Conservation (phyloP, 495 filamentous ascomycete genomes). For the Sordaria brevicollis region DNA sequence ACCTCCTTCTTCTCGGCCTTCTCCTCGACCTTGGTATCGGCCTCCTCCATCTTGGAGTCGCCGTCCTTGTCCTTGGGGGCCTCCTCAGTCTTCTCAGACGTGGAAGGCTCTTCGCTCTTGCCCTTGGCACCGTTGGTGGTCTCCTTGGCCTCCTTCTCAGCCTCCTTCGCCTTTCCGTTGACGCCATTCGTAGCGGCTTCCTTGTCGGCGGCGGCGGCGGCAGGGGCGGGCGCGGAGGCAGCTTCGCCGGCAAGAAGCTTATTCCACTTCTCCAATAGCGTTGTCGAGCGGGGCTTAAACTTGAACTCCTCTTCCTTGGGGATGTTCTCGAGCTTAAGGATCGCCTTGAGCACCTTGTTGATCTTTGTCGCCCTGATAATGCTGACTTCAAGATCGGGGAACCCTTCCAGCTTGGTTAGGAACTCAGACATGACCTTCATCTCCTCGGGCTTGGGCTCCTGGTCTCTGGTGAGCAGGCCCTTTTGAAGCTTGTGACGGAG, state of each 20-base stretch:
- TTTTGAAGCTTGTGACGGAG: constrained; percentile 85
- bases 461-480: constrained; percentile 73
- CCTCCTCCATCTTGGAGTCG: constrained; percentile 12
- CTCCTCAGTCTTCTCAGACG: constrained; percentile 21
- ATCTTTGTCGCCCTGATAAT: constrained; percentile 85
- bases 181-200: constrained; percentile 32
- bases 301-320: constrained; percentile 76
- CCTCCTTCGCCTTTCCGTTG: constrained; percentile 28
- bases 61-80: constrained; percentile 17
- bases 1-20: constrained; percentile 8
- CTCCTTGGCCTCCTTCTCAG: constrained; percentile 43
- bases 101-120: constrained; percentile 27
- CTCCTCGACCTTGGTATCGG: constrained; percentile 14
- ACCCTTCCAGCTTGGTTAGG: constrained; percentile 67
- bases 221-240: constrained; percentile 17
- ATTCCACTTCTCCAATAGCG: constrained; percentile 73
- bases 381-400: constrained; percentile 68
- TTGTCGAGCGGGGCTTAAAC: constrained; percentile 69
- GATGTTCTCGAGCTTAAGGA: constrained; percentile 71
- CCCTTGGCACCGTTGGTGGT: constrained; percentile 28
- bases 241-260: constrained; percentile 53
- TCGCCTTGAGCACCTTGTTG: constrained; percentile 86
- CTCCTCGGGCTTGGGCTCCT: constrained; percentile 75
- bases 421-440: constrained; percentile 76
- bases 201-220: neutral